These are phyloP conservation scores for Psilocybe sp. DNA, from an alignment of 768 basidiomycete species.

Conservation along the genomic window DNA sequence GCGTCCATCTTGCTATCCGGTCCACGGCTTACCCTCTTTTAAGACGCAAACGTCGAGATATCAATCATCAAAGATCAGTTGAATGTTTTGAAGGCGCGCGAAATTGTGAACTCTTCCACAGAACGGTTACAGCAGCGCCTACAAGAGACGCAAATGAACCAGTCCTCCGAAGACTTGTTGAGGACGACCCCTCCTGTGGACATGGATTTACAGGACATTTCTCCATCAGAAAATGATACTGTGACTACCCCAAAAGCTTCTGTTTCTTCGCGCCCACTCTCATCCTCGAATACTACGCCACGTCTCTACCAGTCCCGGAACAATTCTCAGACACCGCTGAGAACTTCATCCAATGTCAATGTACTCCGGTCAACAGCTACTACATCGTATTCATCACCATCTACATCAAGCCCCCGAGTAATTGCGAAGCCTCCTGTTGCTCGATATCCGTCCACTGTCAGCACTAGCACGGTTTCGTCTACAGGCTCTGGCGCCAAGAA, in stretches of 20 bases:
- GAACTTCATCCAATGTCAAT: slow-evolving; percentile 35
- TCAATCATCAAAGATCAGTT: slow-evolving; percentile 80
- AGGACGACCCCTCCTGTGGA: slow-evolving; percentile 22
- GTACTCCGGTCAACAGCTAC: slow-evolving; percentile 58
- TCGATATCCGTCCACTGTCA: slow-evolving; percentile 39
- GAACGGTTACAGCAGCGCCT: slow-evolving; percentile 8
- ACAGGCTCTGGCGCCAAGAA: slow-evolving; percentile 59
- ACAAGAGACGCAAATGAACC: slow-evolving; percentile 4
- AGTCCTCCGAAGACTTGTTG: slow-evolving; percentile 21
- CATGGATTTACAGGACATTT: slow-evolving; percentile 24
- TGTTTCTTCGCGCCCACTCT: slow-evolving; percentile 36
- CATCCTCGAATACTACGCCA: slow-evolving; percentile 42
- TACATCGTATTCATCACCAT: slow-evolving; percentile 43
- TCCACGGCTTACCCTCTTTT: slow-evolving; percentile 12
- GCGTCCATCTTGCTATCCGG: not conserved
- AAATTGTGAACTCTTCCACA: slow-evolving; percentile 15
- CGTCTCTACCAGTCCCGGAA: slow-evolving; percentile 33
- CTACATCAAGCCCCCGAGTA: slow-evolving; percentile 45
- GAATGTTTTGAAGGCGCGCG: slow-evolving; percentile 28
- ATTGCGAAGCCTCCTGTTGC: slow-evolving; percentile 44
- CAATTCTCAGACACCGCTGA: slow-evolving; percentile 42
- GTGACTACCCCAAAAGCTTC: slow-evolving; percentile 38
- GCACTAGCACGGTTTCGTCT: slow-evolving; percentile 37
- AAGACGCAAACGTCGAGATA: slow-evolving; percentile 85
- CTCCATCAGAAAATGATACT: slow-evolving; percentile 23